Conservation (phyloP, 495 filamentous ascomycete genomes). For the Choiromyces venosus region DNA sequence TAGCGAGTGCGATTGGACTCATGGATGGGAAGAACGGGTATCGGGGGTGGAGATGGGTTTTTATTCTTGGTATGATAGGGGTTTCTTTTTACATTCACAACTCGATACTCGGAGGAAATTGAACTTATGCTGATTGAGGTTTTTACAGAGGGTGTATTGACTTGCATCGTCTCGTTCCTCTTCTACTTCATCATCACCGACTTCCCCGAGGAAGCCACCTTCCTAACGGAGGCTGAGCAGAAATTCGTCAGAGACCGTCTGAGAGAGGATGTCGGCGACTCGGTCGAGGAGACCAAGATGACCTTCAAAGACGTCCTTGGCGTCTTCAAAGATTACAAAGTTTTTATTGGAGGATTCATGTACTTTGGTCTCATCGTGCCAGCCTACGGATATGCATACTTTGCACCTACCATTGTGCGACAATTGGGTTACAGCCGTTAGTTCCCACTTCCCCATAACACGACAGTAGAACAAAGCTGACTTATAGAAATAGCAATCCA, state of each 20-base stretch:
- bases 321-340: constrained; percentile 73
- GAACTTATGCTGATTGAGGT: background rate
- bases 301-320: constrained; percentile 57
- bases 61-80: constrained; percentile 50
- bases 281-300: constrained; percentile 56
- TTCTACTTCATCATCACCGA: constrained; percentile 78
- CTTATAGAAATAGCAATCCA: constrained; percentile 50
- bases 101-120: background rate
- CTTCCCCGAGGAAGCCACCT: constrained; percentile 63
- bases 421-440: constrained; percentile 54
- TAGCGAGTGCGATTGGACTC: constrained; percentile 79
- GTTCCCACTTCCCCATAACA: background rate
- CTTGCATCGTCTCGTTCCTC: constrained; percentile 61
- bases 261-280: constrained; percentile 68
- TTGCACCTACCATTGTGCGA: constrained; percentile 70
- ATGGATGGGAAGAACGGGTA: constrained; percentile 66
- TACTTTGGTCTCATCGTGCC: constrained; percentile 86
- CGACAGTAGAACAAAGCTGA: constrained; percentile 35
- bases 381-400: constrained; percentile 69
- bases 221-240: constrained; percentile 70
- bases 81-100: background rate
- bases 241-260: constrained; percentile 68
- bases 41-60: constrained; percentile 81
- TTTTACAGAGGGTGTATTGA: constrained; percentile 65
- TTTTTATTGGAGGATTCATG: constrained; percentile 77